phyloP scores from a whole-genome alignment of 768 basidiomycete species.

The Amyloporia xantha region DNA sequence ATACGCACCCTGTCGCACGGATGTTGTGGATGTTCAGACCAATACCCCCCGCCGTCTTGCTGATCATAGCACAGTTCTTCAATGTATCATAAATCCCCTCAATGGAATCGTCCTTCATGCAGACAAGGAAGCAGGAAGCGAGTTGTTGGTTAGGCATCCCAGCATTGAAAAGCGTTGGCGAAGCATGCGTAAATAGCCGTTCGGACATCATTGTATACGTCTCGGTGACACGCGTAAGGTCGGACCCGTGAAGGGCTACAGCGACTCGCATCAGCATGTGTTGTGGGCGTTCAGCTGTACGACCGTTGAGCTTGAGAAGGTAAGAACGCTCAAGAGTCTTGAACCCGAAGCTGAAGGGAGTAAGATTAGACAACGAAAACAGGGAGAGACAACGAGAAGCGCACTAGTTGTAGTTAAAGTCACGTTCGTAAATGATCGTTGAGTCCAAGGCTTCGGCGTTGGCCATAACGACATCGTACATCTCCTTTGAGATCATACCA shows the following conservation, averaged over 20 bases:
- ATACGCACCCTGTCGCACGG: slow-evolving; percentile 80
- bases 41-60: slow-evolving; percentile 98
- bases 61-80: slow-evolving; percentile 98
- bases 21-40: slow-evolving; percentile 95
- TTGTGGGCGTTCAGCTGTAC: slow-evolving; percentile 94
- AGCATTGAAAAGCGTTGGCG: slow-evolving; percentile 96
- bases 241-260: slow-evolving; percentile 88
- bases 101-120: slow-evolving; percentile 98
- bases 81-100: slow-evolving; percentile 99
- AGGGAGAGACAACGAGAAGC: slow-evolving; percentile 25
- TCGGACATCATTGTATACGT: slow-evolving; percentile 97
- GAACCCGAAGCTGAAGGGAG: slow-evolving; percentile 80
- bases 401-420: slow-evolving; percentile 95
- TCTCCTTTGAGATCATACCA: slow-evolving; percentile 88
- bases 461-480: slow-evolving; percentile 72
- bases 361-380: slow-evolving; percentile 2
- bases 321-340: slow-evolving; percentile 99
- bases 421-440: slow-evolving; percentile 95
- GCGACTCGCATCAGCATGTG: slow-evolving; percentile 99
- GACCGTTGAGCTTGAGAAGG: slow-evolving; percentile 88
- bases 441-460: slow-evolving; percentile 83
- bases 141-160: slow-evolving; percentile 95
- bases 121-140: slow-evolving; percentile 94
- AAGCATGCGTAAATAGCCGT: slow-evolving; percentile 97
- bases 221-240: slow-evolving; percentile 85